These are phyloP conservation scores for Porphyrellus cyaneotinctus DNA, from an alignment of 768 basidiomycete species.

Conservation along the genomic window DNA sequence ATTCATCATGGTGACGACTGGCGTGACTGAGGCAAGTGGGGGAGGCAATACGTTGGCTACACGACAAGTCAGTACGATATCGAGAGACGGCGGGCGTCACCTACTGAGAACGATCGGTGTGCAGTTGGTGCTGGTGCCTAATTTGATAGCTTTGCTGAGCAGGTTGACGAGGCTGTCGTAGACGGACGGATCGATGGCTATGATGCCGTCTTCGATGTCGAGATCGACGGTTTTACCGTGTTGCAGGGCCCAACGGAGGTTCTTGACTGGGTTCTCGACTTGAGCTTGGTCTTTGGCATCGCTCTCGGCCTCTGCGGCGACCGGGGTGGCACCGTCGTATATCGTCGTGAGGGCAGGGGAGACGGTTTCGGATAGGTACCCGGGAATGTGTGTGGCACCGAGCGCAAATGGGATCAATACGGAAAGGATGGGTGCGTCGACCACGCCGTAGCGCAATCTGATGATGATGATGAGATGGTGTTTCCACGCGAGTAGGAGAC, in stretches of 20 bases:
- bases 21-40: slow-evolving; percentile 63
- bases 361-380: slow-evolving; percentile 27
- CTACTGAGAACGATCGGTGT: slow-evolving; percentile 67
- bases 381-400: slow-evolving; percentile 41
- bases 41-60: slow-evolving; percentile 79
- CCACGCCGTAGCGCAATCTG: slow-evolving; percentile 17
- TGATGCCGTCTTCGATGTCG: slow-evolving; percentile 55
- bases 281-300: slow-evolving; percentile 11
- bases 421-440: slow-evolving; percentile 45
- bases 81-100: neutral
- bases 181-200: slow-evolving; percentile 42
- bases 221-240: slow-evolving; percentile 66
- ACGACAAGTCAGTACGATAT: neutral
- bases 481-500: neutral
- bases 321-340: slow-evolving; percentile 47
- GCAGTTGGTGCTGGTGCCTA: slow-evolving; percentile 28
- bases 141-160: slow-evolving; percentile 53
- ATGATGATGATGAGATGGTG: neutral
- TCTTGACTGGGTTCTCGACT: slow-evolving; percentile 44
- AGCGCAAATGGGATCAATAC: slow-evolving; percentile 60
- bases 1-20: slow-evolving; percentile 76
- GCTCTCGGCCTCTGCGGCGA: slow-evolving; percentile 20
- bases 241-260: slow-evolving; percentile 62
- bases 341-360: slow-evolving; percentile 46
- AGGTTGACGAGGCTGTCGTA: slow-evolving; percentile 71